phyloP scores from a whole-genome alignment of 2,329 filamentous ascomycete genomes.

The Alternaria solani region DNA sequence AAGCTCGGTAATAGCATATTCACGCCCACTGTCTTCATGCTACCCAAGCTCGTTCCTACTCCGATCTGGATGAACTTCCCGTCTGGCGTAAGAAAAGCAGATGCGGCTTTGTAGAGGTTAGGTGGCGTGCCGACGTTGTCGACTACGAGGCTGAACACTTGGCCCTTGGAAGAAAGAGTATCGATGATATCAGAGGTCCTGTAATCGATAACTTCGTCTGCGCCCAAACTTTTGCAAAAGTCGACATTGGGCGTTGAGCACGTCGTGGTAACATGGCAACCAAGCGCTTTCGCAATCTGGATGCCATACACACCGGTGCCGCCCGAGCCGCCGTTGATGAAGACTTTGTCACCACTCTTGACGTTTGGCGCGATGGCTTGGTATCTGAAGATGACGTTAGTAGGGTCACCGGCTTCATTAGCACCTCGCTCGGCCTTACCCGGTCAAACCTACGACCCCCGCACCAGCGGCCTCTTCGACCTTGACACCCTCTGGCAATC shows the following conservation, averaged over 20 bases:
- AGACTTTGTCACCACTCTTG: slow-evolving; percentile 60
- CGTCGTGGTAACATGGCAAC: slow-evolving; percentile 65
- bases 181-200: slow-evolving; percentile 58
- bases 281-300: slow-evolving; percentile 69
- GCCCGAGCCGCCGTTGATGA: slow-evolving; percentile 71
- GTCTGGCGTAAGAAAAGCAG: slow-evolving; percentile 59
- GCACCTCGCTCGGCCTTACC: slow-evolving; percentile 23
- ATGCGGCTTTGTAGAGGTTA: slow-evolving; percentile 62
- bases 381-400: slow-evolving; percentile 13
- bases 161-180: slow-evolving; percentile 57
- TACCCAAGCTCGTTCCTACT: slow-evolving; percentile 15
- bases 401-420: background rate
- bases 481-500: slow-evolving; percentile 37
- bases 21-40: slow-evolving; percentile 41
- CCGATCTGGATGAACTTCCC: slow-evolving; percentile 58
- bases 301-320: slow-evolving; percentile 68
- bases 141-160: slow-evolving; percentile 62
- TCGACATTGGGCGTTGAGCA: slow-evolving; percentile 67
- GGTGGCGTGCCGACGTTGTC: slow-evolving; percentile 65
- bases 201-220: slow-evolving; percentile 71
- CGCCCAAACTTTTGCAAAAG: slow-evolving; percentile 66
- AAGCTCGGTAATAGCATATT: slow-evolving; percentile 57
- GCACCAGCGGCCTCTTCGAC: slow-evolving; percentile 49
- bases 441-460: slow-evolving; percentile 51
- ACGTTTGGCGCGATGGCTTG: slow-evolving; percentile 49